Conservation (phyloP, 1,139 yeast species). For the Suhomyces maxii region DNA sequence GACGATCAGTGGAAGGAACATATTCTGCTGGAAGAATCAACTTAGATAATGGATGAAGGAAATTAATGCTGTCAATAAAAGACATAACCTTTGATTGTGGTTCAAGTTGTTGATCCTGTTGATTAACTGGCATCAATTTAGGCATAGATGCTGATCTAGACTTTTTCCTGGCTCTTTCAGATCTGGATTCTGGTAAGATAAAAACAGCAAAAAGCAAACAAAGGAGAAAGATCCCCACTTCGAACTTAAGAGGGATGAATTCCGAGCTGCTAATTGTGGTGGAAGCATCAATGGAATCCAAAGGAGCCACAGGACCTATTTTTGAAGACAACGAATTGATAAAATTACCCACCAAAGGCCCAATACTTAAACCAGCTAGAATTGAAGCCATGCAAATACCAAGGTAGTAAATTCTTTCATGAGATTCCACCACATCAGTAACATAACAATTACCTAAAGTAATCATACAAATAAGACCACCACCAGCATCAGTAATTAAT, state of each 20-base stretch:
- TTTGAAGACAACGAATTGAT: conserved; percentile 5
- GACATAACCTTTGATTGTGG: neutral
- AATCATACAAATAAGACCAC: conserved; percentile 51
- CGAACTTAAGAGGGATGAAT: conserved; percentile 32
- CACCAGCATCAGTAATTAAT: conserved; percentile 50
- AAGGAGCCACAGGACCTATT: neutral
- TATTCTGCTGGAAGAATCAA: conserved; percentile 40
- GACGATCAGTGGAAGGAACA: conserved; percentile 15
- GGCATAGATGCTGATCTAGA: conserved; percentile 42
- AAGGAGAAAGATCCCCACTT: conserved; percentile 25
- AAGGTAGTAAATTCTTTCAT: conserved; percentile 52
- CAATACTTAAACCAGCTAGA: conserved; percentile 61
- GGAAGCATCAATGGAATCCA: conserved; percentile 1
- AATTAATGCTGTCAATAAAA: conserved; percentile 16
- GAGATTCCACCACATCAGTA: conserved; percentile 62
- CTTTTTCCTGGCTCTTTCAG: conserved; percentile 36
- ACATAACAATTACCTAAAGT: conserved; percentile 62
- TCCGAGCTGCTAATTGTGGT: conserved; percentile 19
- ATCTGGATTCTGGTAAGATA: conserved; percentile 56
- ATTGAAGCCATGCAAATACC: conserved; percentile 59
- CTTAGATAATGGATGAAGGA: conserved; percentile 50
- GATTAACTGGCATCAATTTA: neutral
- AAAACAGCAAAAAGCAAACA: conserved; percentile 31
- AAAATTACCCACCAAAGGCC: conserved; percentile 61
- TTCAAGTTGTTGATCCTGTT: neutral